Percentiles rank a stretch among this genome's conserved stretches.
Evolutionary conservation across 768 basidiomycete species (phyloP).

Genomic region (Nidula microcarpa): DNA sequence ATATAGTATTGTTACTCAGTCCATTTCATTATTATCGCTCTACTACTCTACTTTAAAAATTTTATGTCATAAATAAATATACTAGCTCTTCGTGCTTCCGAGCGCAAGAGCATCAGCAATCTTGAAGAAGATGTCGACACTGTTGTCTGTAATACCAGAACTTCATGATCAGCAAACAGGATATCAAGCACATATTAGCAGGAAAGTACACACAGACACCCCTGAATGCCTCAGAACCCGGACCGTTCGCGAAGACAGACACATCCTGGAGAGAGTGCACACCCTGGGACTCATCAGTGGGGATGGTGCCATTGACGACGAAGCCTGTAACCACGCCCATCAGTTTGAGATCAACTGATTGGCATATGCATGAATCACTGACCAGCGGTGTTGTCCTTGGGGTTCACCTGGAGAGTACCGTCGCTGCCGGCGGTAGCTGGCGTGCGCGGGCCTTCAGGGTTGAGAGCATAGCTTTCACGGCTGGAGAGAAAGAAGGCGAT

Average conservation of each 20-base stretch:
- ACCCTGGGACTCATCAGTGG: constrained; percentile 28
- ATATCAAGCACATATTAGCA: neutral
- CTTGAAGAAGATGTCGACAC: constrained; percentile 40
- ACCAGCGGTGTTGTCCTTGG: constrained; percentile 29
- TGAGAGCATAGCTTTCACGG: constrained; percentile 32
- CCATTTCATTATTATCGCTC: neutral
- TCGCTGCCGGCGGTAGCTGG: constrained; percentile 23
- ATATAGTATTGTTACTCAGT: too few relatives aligned
- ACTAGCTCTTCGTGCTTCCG: constrained; percentile 6
- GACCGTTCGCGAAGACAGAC: constrained; percentile 41
- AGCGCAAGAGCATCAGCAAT: constrained; percentile 31
- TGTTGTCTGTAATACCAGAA: constrained; percentile 27
- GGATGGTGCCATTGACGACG: constrained; percentile 31
- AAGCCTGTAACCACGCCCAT: constrained; percentile 18
- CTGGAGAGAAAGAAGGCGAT: constrained; percentile 10
- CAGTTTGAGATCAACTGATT: too few relatives aligned
- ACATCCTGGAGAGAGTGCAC: constrained; percentile 42
- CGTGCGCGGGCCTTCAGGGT: constrained; percentile 29
- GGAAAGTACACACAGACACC: constrained; percentile 32
- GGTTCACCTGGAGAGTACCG: constrained; percentile 26
- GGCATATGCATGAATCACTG: constrained; percentile 1
- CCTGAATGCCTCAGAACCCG: constrained; percentile 36
- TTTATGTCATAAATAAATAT: neutral
- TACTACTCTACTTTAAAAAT: neutral
- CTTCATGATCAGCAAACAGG: neutral